These are phyloP conservation scores for Citrus unshiu DNA, from an alignment of 345 rosid genomes.

Conservation along the genomic window DNA sequence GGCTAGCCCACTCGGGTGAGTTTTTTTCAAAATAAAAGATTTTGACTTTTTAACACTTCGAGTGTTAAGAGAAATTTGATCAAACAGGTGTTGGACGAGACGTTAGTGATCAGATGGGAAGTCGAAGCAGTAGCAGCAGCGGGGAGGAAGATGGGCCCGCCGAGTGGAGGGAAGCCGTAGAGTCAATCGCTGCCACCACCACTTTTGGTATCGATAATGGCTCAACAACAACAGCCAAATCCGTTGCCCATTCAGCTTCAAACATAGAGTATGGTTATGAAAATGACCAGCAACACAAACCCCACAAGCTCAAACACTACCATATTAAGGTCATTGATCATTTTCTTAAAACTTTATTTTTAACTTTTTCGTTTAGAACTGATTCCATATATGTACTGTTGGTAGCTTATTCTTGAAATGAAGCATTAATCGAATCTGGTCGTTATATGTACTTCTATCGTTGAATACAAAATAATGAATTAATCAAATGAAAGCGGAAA, in stretches of 20 bases:
- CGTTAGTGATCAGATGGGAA: constrained; percentile 18
- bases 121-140: constrained; percentile 43
- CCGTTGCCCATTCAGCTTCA: constrained; percentile 12
- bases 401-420: neutral
- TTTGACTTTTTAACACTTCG: too few species aligned
- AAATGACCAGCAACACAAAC: constrained; percentile 21
- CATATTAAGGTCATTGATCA: constrained; percentile 57
- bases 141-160: constrained; percentile 70
- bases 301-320: constrained; percentile 68
- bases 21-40: too few species aligned
- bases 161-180: constrained; percentile 75
- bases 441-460: neutral
- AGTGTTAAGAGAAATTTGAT: neutral
- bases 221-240: constrained; percentile 1
- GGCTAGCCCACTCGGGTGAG: neutral
- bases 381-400: neutral
- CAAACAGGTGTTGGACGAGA: constrained; percentile 1
- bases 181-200: constrained; percentile 60
- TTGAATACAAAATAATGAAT: neutral
- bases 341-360: neutral
- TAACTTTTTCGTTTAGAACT: neutral
- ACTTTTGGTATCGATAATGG: constrained; percentile 29
- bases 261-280: constrained; percentile 22
- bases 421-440: neutral
- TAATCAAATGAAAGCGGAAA: too few species aligned